These are phyloP conservation scores for Hippophae tibetana DNA, from an alignment of 306 rosid genomes.

Conservation along the genomic window DNA sequence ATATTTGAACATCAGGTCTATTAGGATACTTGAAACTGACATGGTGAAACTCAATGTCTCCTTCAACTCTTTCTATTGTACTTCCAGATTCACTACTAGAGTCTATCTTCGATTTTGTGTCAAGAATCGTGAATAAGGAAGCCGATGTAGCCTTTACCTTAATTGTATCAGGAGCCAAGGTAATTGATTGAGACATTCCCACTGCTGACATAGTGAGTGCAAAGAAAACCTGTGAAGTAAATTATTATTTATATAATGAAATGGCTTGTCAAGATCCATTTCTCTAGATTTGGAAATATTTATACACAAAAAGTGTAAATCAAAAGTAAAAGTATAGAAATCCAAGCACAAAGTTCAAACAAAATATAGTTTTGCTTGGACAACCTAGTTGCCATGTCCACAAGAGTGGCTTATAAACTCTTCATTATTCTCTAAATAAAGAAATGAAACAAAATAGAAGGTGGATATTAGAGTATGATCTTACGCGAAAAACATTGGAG, in stretches of 20 bases:
- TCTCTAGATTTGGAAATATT: too few species aligned
- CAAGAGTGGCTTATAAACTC: too few species aligned
- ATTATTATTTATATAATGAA: neutral
- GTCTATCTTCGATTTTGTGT: conserved; percentile 40
- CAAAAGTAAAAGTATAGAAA: too few species aligned
- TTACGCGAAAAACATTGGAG: too few species aligned
- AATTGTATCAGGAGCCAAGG: conserved; percentile 35
- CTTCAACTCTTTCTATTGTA: conserved; percentile 33
- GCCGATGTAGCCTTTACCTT: conserved; percentile 46
- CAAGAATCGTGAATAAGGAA: conserved; percentile 54
- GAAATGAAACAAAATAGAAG: too few species aligned
- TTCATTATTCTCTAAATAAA: too few species aligned
- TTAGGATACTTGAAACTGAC: conserved; percentile 56
- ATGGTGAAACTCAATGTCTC: conserved; percentile 45
- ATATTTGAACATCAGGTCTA: conserved; percentile 30
- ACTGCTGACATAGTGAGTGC: conserved; percentile 39
- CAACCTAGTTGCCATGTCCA: too few species aligned
- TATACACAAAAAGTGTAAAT: too few species aligned
- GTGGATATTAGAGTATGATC: too few species aligned
- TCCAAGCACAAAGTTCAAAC: too few species aligned
- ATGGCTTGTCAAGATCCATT: too few species aligned
- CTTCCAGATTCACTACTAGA: conserved; percentile 41
- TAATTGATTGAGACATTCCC: conserved; percentile 39
- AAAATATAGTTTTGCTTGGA: too few species aligned
- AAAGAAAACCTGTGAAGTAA: conserved; percentile 42